Base-by-base conservation (phyloP, 2,329 filamentous ascomycete species). In the Fusarium sp. region DNA sequence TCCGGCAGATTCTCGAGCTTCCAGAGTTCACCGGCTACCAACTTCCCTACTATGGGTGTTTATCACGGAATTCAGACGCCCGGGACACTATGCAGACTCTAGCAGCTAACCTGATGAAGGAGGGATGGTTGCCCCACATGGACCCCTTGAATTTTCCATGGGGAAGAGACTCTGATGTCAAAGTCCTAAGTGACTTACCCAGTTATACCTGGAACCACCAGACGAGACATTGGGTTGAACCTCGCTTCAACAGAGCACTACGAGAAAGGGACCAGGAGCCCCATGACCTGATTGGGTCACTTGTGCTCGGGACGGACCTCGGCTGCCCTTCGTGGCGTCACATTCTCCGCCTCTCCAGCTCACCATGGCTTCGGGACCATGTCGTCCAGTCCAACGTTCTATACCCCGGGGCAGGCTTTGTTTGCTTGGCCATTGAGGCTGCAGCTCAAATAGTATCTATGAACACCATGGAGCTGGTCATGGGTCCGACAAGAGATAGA, bases 351-450 rank as follows among this genome's bases (percentile, higher is more conserved):
- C 15, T 54, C 3, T 34, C 47, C 7, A 54, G 59, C 3, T 27
- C 53, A 7, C 54, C 54, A 9, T 63, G 55, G 54, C 12, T 54
- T n/a, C 23, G 36, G 23, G 54, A 59, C 34, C 60, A 63, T 50
- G 46, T 40, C 12, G 37, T 63, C 13, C 23, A 54, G 6, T 18
- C 23, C 10, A 41, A 39, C 6, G 48, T 58, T 11, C 4, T 63
- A 5, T 53, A 50, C 23, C 60, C 60, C 18, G 48, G 30, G 2
- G 43, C 48, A 3, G 55, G 60, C 16, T 48, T 48, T 31, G 43
- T 59, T 13, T 18, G 27, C 10, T 48, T 59, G 47, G 60, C 54
- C 9, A 59, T 63, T 15, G 60, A 63, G 37, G 54, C 54, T 18
- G 12, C n/a, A n/a, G n/a, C n/a, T 50, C 15, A 37, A 31, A 13